Base-by-base conservation (phyloP, 495 filamentous ascomycete species). In the Penicillium bovifimosum region DNA sequence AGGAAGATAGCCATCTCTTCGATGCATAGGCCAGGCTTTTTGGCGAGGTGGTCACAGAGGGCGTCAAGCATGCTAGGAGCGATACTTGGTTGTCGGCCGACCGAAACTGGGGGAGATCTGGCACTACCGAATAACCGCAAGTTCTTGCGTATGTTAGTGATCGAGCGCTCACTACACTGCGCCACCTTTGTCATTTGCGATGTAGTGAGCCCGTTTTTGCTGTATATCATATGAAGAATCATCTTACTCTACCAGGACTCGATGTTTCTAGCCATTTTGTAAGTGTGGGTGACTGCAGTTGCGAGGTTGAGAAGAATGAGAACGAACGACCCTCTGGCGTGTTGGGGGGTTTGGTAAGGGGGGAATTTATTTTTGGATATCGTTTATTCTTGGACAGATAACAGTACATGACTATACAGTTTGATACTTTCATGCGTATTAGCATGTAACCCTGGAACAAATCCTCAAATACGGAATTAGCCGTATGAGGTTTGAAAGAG, bases 1-100 rank as follows among this genome's bases (percentile, higher is more conserved):
- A 65, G 36, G 48, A 60, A 65, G 2, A 52, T 29, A 13, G 26
- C 45, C 56, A 63, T 65, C 45, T 62, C 60, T 4, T 65, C 33
- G 0, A 35, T 11, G 10, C 14, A 35, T 16, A 41, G 16, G 11
- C 40, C 10, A 13, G 40, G 40, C 13, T 41, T 41, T 41, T 41
- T 18, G 7, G 40, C 17, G 2, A 35, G 33, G 10, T 35, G 11
- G 20, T 5, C 33, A 2, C 33, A 35, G n/a, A 35, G 33, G 33
- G n/a, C 33, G n/a, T 16, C n/a, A 5, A 35, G 5, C n/a, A 35
- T 35, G 40, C 27, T 9, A 14, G 7, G 16, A 1, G 41, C 14
- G 41, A 44, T 44, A 31, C 41, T 44, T 16, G 24, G 14, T 31
- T 5, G 41, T 2, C 24, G 42, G 28, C 42, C 28, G 27, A n/a